Evolutionary conservation across 371 early-diverging fungal genomes (phyloP), one percentile per base, ranked within the genome.

Genomic region (Apophysomyces elegans): DNA sequence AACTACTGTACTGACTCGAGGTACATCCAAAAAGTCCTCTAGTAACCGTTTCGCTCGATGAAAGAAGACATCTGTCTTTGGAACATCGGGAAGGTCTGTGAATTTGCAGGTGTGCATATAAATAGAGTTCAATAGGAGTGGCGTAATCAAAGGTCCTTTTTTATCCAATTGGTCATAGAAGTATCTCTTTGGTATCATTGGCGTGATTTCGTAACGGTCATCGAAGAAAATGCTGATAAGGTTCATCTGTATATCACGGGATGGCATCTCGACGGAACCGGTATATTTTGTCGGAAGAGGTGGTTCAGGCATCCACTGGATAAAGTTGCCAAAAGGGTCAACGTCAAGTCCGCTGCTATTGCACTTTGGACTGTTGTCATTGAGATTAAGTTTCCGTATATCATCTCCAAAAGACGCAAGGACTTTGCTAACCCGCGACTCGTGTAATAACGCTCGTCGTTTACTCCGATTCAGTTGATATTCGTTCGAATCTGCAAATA

Each of bases 11-110:
- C 76, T 68, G 32, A 73, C 41, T 16, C 78, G 61, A 21, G 78
- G 76, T 1, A 58, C 65, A 57, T 78, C 78, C 14, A 78, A 57
- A 43, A 78, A 78, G 56, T 78, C 76, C 12, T 75, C 75, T 0
- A 78, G 6, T 18, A 77, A 39, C 26, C 43, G 65, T 56, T 65
- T 74, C 11, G 73, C 78, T 16, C 78, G 72, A 21, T 77, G 69
- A 41, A 66, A 77, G 57, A 77, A 77, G 5, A 74, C 65, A 12
- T 54, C 64, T 8, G 74, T 56, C 47, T 70, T 68, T 7, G 68
- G 76, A 0, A 66, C 45, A 21, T 70, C 67, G 7, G 58, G 61
- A 14, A 67, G 21, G 36, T 63, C 56, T 1, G 62, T 58, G 44
- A 56, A 68, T 12, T 41, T 46, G 35, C 72, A 61, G n/a, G 64